A percentile compares a stretch with the other conserved stretches of the same genome.
phyloP scores from a whole-genome alignment of 116 monocot species.

The Iris pallida region DNA sequence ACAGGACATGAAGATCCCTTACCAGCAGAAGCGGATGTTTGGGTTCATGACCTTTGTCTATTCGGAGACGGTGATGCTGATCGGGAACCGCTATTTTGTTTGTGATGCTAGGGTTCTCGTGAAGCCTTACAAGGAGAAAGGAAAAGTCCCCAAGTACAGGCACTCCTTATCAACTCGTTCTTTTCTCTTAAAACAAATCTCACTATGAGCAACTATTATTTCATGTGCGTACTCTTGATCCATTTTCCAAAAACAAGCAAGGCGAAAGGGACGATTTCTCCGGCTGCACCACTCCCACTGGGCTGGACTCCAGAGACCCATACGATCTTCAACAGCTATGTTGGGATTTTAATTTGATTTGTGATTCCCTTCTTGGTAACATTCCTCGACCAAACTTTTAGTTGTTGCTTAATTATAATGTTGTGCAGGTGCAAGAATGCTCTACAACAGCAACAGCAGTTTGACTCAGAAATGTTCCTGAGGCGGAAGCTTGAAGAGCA shows the following conservation, averaged over 20 bases:
- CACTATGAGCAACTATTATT: too few species aligned
- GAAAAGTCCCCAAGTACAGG: constrained; percentile 61
- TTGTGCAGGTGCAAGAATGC: constrained; percentile 55
- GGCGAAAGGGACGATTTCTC: constrained; percentile 49
- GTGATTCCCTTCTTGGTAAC: neutral
- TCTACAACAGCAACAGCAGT: constrained; percentile 37
- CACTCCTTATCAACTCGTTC: constrained; percentile 10
- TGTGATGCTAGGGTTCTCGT: constrained; percentile 57
- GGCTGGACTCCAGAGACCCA: constrained; percentile 57
- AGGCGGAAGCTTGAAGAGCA: constrained; percentile 78
- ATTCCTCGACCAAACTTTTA: too few species aligned
- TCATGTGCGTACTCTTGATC: neutral
- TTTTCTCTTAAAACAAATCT: neutral
- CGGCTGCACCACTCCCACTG: constrained; percentile 42
- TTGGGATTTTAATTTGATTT: constrained; percentile 1
- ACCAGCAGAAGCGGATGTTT: constrained; percentile 74
- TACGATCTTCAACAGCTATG: constrained; percentile 63
- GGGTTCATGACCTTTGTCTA: constrained; percentile 67
- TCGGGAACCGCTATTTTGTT: constrained; percentile 48
- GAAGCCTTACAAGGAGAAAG: constrained; percentile 77
- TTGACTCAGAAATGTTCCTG: constrained; percentile 34
- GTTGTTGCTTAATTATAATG: too few species aligned
- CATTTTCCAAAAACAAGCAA: constrained; percentile 31
- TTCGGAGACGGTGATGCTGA: constrained; percentile 55
- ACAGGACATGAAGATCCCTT: constrained; percentile 61